A percentile compares a stretch with the other conserved stretches of the same genome.
These are phyloP conservation scores for Alternaria solani DNA, from an alignment of 2,329 filamentous ascomycete genomes.

Conservation along the genomic window DNA sequence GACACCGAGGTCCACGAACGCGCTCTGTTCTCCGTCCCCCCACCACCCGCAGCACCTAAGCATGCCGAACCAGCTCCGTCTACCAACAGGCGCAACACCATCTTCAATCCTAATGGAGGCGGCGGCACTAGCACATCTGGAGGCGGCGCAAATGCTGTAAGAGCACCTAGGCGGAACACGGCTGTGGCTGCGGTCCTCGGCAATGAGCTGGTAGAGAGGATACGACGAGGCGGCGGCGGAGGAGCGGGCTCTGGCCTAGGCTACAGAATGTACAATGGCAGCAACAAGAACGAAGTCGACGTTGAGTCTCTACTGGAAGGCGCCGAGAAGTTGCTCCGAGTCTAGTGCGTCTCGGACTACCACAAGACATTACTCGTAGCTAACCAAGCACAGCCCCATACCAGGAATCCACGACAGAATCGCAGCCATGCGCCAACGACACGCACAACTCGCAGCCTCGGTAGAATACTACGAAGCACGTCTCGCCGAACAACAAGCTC, in stretches of 20 bases:
- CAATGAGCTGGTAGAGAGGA: conserved; percentile 82
- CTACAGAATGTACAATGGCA: conserved; percentile 52
- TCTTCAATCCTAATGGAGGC: conserved; percentile 52
- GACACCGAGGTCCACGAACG: conserved; percentile 95
- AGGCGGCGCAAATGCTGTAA: conserved; percentile 54
- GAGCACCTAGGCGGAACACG: conserved; percentile 73
- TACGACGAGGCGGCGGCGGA: conserved; percentile 66
- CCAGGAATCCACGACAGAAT: conserved; percentile 82
- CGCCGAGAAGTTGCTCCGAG: conserved; percentile 87
- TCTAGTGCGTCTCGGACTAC: conserved; percentile 69
- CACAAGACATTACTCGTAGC: background rate
- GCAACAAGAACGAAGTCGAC: conserved; percentile 75
- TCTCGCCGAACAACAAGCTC: conserved; percentile 77
- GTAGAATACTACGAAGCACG: conserved; percentile 81
- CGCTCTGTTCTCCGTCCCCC: conserved; percentile 90
- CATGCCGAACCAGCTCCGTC: conserved; percentile 55
- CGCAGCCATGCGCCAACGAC: conserved; percentile 72
- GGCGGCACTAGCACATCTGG: conserved; percentile 43
- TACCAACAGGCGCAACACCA: conserved; percentile 58
- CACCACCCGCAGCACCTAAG: conserved; percentile 63
- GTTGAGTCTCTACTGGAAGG: conserved; percentile 84
- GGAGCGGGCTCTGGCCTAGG: conserved; percentile 61
- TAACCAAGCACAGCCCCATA: conserved; percentile 64
- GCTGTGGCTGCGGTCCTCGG: conserved; percentile 91
- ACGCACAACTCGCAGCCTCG: conserved; percentile 75